These are phyloP conservation scores for Xylaria grammica DNA, from an alignment of 495 filamentous ascomycete genomes.

Conservation along the genomic window DNA sequence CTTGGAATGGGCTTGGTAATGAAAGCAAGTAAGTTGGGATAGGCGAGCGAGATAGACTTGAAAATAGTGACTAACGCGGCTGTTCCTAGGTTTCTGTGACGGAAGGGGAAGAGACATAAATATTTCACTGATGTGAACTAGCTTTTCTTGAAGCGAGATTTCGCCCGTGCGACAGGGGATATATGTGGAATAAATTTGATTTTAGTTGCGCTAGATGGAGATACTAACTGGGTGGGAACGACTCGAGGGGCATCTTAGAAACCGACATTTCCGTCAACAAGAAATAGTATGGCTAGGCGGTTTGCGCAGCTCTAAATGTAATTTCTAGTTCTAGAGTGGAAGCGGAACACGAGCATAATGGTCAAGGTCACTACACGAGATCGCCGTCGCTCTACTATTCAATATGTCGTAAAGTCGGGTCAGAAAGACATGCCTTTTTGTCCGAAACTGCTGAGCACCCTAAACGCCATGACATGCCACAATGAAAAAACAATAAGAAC, in stretches of 20 bases:
- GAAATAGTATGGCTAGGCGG: neutral
- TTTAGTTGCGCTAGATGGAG: no score
- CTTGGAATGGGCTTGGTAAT: neutral
- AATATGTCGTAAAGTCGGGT: neutral
- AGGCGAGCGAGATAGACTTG: no score
- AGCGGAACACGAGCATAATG: neutral
- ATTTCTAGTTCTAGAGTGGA: neutral
- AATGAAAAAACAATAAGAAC: slow-evolving; percentile 23
- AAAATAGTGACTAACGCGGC: neutral
- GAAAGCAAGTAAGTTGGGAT: neutral
- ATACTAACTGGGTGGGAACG: no score
- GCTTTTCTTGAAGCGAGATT: no score
- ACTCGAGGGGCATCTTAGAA: no score
- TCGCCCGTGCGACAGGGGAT: no score
- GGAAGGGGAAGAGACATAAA: neutral
- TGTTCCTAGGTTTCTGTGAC: neutral
- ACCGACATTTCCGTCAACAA: no score
- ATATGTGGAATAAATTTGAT: no score
- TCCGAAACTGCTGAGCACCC: slow-evolving; percentile 11
- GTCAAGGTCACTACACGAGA: neutral
- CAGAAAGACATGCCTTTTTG: slow-evolving; percentile 15
- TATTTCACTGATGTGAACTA: no score
- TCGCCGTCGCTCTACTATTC: neutral
- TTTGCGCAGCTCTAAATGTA: neutral
- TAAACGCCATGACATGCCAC: slow-evolving; percentile 26